Evolutionary conservation across 2,329 filamentous ascomycete genomes (phyloP).

Genomic region (Xylaria sp.): DNA sequence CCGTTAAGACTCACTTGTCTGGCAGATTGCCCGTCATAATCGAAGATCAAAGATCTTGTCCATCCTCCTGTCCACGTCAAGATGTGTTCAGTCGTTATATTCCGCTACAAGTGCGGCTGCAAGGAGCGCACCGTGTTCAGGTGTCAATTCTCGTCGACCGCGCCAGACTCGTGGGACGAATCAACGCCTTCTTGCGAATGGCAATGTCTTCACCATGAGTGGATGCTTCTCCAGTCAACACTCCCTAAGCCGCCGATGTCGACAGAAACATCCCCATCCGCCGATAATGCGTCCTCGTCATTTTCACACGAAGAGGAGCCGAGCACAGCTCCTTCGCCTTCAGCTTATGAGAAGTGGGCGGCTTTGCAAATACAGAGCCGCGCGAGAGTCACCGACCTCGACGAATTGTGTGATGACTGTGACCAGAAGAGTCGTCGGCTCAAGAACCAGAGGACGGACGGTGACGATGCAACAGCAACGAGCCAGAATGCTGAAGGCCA

Average conservation of each 20-base stretch:
- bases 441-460: neutral
- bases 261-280: neutral
- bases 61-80: neutral
- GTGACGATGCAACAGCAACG: neutral
- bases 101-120: slow-evolving; percentile 28
- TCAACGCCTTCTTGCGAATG: slow-evolving; percentile 3
- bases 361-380: neutral
- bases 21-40: no score
- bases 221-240: neutral
- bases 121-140: slow-evolving; percentile 21
- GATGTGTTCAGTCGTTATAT: slow-evolving; percentile 27
- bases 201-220: slow-evolving; percentile 6
- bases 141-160: slow-evolving; percentile 11
- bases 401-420: slow-evolving; percentile 26
- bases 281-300: neutral
- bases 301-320: neutral
- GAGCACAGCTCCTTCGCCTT: neutral
- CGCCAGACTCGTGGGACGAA: neutral
- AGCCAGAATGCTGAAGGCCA: neutral
- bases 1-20: no score
- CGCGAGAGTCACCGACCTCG: slow-evolving; percentile 3
- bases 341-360: neutral
- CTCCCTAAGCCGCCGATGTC: neutral
- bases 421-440: slow-evolving; percentile 5
- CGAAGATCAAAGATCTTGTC: neutral